phyloP scores from a whole-genome alignment of 345 rosid species.

The rapeseed (Brassica napus) region Da-Ae NC_063443.1:5912001-5912500 shows the following conservation, averaged over 20 bases:
- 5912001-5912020: too few species aligned
- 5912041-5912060: too few species aligned
- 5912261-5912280: constrained; percentile 15
- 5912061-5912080: too few species aligned
- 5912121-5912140: too few species aligned
- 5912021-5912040: too few species aligned
- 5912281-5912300: not conserved
- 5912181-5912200: too few species aligned
- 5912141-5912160: too few species aligned
- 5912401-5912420: constrained; percentile 83
- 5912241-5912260: constrained; percentile 8
- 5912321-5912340: not conserved
- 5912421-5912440: constrained; percentile 62
- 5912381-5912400: constrained; percentile 36
- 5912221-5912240: not conserved
- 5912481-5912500: constrained; percentile 62
- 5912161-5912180: too few species aligned
- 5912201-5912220: too few species aligned
- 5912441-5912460: constrained; percentile 48
- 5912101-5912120: too few species aligned
- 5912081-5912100: too few species aligned
- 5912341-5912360: not conserved
- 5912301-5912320: not conserved
- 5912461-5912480: constrained; percentile 77
- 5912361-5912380: not conserved